Evolutionary conservation across 371 early-diverging fungal species (phyloP).

Genomic region (Apophysomyces variabilis): DNA sequence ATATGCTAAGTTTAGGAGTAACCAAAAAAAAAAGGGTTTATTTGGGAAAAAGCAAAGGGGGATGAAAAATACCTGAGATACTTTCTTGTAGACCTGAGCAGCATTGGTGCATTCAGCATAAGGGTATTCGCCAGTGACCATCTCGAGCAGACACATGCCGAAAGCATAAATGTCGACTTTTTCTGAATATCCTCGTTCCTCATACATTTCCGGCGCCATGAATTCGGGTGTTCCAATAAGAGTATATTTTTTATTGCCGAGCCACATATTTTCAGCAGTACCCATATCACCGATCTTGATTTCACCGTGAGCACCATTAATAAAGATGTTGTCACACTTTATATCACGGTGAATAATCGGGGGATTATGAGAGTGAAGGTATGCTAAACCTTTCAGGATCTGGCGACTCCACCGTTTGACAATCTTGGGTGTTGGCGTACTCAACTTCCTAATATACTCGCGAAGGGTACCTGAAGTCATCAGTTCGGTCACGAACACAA

Average conservation of each 20-base stretch:
- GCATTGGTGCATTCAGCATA: slow-evolving; percentile 89
- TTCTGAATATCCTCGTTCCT: slow-evolving; percentile 87
- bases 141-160: slow-evolving; percentile 92
- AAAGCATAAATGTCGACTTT: slow-evolving; percentile 94
- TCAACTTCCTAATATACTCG: slow-evolving; percentile 72
- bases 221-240: slow-evolving; percentile 93
- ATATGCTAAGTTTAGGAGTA: slow-evolving; percentile 59
- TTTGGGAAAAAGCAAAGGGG: neutral
- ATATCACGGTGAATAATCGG: slow-evolving; percentile 94
- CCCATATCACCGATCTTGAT: slow-evolving; percentile 96
- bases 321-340: slow-evolving; percentile 90
- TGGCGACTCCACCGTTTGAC: slow-evolving; percentile 85
- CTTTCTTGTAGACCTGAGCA: slow-evolving; percentile 87
- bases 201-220: slow-evolving; percentile 97
- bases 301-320: slow-evolving; percentile 90
- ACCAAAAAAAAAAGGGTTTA: slow-evolving; percentile 3
- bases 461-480: slow-evolving; percentile 92
- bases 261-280: slow-evolving; percentile 67
- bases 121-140: slow-evolving; percentile 90
- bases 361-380: slow-evolving; percentile 83
- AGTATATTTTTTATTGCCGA: slow-evolving; percentile 85
- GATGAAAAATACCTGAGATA: slow-evolving; percentile 52
- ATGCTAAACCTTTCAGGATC: slow-evolving; percentile 82
- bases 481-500: slow-evolving; percentile 91
- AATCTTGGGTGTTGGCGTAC: slow-evolving; percentile 71